Conservation (phyloP, 345 rosid genomes). For the Anastatica hierochuntica region DNA sequence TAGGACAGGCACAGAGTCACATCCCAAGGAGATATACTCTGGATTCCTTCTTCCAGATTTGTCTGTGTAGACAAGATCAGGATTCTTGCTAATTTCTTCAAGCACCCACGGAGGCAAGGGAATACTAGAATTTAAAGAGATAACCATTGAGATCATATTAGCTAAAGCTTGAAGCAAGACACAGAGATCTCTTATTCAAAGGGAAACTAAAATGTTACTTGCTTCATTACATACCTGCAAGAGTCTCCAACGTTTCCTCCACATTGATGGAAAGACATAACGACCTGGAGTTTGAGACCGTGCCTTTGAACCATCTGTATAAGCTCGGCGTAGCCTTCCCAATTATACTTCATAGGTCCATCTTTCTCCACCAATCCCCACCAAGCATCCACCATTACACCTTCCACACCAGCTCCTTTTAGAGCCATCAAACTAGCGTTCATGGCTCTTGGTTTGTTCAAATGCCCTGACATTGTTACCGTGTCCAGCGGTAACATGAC, state of each 20-base stretch:
- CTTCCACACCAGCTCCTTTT: conserved; percentile 86
- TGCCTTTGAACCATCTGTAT: conserved; percentile 73
- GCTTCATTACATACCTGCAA: conserved; percentile 82
- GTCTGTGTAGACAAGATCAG: conserved; percentile 89
- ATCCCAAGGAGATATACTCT: conserved; percentile 86
- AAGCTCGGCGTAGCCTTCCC: conserved; percentile 94
- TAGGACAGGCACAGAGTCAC: conserved; percentile 66
- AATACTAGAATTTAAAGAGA: conserved; percentile 39
- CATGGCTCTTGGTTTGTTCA: conserved; percentile 80
- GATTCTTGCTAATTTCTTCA: conserved; percentile 81
- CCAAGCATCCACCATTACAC: conserved; percentile 97
- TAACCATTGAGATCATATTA: not conserved
- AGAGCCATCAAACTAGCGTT: conserved; percentile 87
- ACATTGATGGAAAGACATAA: conserved; percentile 99
- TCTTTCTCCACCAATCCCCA: conserved; percentile 99
- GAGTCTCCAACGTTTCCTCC: conserved; percentile 99
- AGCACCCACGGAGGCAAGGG: conserved; percentile 97
- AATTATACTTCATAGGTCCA: conserved; percentile 77
- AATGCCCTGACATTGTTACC: conserved; percentile 47
- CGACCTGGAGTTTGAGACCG: conserved; percentile 81
- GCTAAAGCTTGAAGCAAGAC: conserved; percentile 7
- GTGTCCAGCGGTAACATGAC: conserved; percentile 93
- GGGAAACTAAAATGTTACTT: conserved; percentile 10
- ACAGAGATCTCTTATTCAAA: not conserved
- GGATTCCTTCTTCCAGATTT: conserved; percentile 83